Evolutionary conservation across 768 basidiomycete genomes (phyloP).

Genomic region (Boletus rubropictus): DNA sequence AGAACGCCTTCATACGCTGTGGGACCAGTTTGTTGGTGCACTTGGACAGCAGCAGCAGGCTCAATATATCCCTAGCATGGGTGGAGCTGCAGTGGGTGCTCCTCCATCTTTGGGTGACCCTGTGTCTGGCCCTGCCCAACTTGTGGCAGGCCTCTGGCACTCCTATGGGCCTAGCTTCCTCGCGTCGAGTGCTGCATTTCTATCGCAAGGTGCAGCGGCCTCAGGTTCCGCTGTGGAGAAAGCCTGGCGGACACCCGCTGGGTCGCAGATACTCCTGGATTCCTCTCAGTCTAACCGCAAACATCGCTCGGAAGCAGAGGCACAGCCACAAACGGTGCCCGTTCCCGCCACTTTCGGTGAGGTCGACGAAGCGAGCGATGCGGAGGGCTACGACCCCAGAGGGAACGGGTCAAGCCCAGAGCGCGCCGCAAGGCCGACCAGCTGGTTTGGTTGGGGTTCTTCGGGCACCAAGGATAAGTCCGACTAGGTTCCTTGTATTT

Average conservation of each 20-base stretch:
- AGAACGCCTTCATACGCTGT: slow-evolving; percentile 53
- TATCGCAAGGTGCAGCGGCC: slow-evolving; percentile 47
- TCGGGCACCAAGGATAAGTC: slow-evolving; percentile 19
- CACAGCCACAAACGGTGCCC: slow-evolving; percentile 24
- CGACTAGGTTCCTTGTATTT: slow-evolving; percentile 7
- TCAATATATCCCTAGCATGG: slow-evolving; percentile 15
- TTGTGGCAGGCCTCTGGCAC: slow-evolving; percentile 67
- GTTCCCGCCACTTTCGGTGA: slow-evolving; percentile 45
- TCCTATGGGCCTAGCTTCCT: slow-evolving; percentile 71
- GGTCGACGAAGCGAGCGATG: slow-evolving; percentile 64
- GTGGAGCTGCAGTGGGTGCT: slow-evolving; percentile 25
- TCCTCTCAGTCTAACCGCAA: slow-evolving; percentile 35
- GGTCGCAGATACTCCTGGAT: slow-evolving; percentile 28
- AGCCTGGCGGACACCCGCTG: slow-evolving; percentile 26
- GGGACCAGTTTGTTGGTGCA: slow-evolving; percentile 55
- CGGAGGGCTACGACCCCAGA: slow-evolving; percentile 54
- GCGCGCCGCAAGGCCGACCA: slow-evolving; percentile 27
- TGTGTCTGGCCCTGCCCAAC: slow-evolving; percentile 57
- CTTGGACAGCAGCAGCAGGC: slow-evolving; percentile 39
- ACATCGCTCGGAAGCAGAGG: slow-evolving; percentile 52
- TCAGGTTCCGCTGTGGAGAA: slow-evolving; percentile 29
- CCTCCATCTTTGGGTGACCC: slow-evolving; percentile 49
- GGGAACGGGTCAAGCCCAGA: slow-evolving; percentile 15
- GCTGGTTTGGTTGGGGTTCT: slow-evolving; percentile 33
- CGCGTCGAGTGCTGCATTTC: slow-evolving; percentile 58